Percentiles rank a stretch among this genome's conserved stretches.
These are phyloP conservation scores for Aspergillus tamarii DNA, from an alignment of 2,329 filamentous ascomycete species.

Conservation along the genomic window DNA sequence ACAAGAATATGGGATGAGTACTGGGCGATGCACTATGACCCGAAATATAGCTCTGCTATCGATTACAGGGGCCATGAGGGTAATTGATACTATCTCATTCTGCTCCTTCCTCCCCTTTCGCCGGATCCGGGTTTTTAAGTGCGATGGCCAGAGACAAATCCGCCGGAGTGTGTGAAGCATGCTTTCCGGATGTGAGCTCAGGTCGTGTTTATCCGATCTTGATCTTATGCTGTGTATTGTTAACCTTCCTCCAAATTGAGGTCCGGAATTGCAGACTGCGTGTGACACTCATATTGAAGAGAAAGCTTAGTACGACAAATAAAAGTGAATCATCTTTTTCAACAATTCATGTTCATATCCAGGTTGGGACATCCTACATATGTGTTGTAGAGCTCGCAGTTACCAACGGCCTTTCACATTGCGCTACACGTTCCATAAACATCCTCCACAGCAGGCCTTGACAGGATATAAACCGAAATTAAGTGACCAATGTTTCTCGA, in stretches of 20 bases:
- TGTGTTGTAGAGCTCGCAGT: background rate
- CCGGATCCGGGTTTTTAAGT: background rate
- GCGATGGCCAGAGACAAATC: background rate
- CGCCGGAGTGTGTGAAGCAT: background rate
- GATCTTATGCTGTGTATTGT: too few species aligned
- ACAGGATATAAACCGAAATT: background rate
- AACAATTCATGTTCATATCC: too few species aligned
- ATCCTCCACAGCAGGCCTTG: background rate
- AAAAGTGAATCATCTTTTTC: background rate
- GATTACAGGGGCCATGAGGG: background rate
- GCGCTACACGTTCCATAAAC: too few species aligned
- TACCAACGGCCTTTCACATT: background rate
- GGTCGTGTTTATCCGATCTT: too few species aligned
- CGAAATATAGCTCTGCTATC: conserved; percentile 33
- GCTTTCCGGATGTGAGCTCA: too few species aligned
- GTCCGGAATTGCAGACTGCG: too few species aligned
- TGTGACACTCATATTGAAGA: too few species aligned
- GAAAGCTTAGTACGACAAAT: background rate
- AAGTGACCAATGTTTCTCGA: background rate
- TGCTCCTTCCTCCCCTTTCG: background rate
- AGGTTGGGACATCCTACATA: background rate
- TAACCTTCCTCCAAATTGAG: too few species aligned
- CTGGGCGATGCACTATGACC: conserved; percentile 53
- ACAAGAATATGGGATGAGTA: conserved; percentile 56
- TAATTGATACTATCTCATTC: background rate